Percentiles rank a stretch among this genome's conserved stretches.
phyloP scores from a whole-genome alignment of 805 yeast species.

The Metschnikowia gelsemii region DNA sequence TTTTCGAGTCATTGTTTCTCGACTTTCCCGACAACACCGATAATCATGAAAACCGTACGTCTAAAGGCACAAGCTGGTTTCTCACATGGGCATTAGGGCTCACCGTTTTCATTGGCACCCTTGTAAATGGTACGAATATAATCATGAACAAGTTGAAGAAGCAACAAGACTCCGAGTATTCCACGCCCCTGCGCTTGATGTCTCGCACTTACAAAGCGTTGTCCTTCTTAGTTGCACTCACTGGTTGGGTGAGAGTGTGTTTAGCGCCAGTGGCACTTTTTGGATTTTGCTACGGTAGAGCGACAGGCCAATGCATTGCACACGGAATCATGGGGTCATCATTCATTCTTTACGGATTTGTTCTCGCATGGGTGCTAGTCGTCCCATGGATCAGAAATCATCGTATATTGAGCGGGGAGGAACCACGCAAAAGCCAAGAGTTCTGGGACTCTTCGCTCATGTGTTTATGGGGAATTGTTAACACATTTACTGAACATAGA shows the following conservation, averaged over 20 bases:
- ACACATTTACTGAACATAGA: slow-evolving; percentile 94
- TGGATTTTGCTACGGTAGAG: slow-evolving; percentile 81
- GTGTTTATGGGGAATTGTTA: slow-evolving; percentile 88
- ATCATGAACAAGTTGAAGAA: slow-evolving; percentile 29
- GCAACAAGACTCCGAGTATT: slow-evolving; percentile 5
- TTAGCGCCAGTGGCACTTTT: slow-evolving; percentile 80
- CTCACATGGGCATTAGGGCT: slow-evolving; percentile 46
- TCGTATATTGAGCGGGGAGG: slow-evolving; percentile 20
- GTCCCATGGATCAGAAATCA: slow-evolving; percentile 72
- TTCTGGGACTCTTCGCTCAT: slow-evolving; percentile 78
- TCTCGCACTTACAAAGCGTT: slow-evolving; percentile 39
- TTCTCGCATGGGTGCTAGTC: slow-evolving; percentile 62
- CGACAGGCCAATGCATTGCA: slow-evolving; percentile 93
- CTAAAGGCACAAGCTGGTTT: slow-evolving; percentile 69
- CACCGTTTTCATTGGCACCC: slow-evolving; percentile 53
- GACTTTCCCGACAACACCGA: slow-evolving; percentile 59
- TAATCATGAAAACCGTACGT: slow-evolving; percentile 66
- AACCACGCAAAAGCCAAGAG: slow-evolving; percentile 61
- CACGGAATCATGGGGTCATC: slow-evolving; percentile 97
- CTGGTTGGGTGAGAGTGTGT: slow-evolving; percentile 78
- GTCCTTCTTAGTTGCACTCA: slow-evolving; percentile 47
- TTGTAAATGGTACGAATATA: slow-evolving; percentile 52
- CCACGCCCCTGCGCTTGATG: slow-evolving; percentile 14
- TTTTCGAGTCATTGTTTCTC: slow-evolving; percentile 55
- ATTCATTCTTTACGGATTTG: slow-evolving; percentile 75